Conservation (phyloP, 2,329 filamentous ascomycete genomes). For the Colletotrichum coccodes region DNA sequence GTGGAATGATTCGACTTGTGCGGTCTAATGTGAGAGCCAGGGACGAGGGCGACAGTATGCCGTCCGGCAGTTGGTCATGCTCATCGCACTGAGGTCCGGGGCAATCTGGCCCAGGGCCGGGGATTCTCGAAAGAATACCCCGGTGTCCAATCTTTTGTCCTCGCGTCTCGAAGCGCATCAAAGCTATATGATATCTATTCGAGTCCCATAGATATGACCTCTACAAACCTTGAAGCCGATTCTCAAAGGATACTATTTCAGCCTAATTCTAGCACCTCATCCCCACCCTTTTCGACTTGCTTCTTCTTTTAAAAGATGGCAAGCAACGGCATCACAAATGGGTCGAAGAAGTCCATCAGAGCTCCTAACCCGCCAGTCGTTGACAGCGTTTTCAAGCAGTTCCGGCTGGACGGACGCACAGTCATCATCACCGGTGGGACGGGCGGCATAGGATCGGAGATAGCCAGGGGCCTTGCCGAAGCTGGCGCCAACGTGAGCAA, state of each 20-base stretch:
- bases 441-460: conserved; percentile 15
- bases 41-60: neutral
- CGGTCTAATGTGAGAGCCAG: too few relatives aligned
- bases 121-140: neutral
- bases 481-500: conserved; percentile 25
- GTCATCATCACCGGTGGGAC: conserved; percentile 21
- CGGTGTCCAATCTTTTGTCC: neutral
- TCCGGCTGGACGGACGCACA: conserved; percentile 27
- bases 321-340: neutral
- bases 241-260: neutral
- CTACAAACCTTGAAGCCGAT: neutral
- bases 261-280: too few relatives aligned
- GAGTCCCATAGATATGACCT: neutral
- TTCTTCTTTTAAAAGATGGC: neutral
- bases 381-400: conserved; percentile 27
- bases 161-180: neutral
- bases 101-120: neutral
- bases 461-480: conserved; percentile 21
- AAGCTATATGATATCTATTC: neutral
- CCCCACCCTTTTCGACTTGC: too few relatives aligned
- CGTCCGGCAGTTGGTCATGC: neutral
- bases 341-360: conserved; percentile 11
- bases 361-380: conserved; percentile 11
- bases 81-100: neutral
- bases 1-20: too few relatives aligned